Conservation (phyloP, 1,139 yeast genomes). For the Kluyveromyces marxianus region DNA sequence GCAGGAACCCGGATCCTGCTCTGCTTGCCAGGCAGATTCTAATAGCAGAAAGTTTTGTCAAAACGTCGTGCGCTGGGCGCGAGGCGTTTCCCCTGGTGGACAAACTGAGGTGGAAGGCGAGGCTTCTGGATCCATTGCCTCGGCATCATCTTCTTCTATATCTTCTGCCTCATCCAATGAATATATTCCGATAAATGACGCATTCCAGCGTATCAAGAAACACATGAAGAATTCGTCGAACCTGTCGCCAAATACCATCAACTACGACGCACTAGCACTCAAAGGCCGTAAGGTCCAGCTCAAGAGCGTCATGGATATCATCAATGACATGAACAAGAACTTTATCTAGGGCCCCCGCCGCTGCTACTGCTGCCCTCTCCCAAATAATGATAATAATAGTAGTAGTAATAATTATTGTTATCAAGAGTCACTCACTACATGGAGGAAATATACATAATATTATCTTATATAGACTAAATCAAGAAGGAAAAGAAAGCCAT, state of each 20-base stretch:
- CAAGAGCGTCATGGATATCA: slow-evolving; percentile 14
- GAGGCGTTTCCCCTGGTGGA: too few species aligned
- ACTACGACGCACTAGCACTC: slow-evolving; percentile 2
- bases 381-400: too few species aligned
- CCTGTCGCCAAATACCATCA: not conserved
- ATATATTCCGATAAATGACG: slow-evolving; percentile 12
- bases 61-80: slow-evolving; percentile 8
- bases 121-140: too few species aligned
- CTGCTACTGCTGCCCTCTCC: too few species aligned
- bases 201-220: slow-evolving; percentile 13
- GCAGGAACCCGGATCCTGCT: slow-evolving; percentile 83
- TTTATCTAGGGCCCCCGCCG: slow-evolving; percentile 1
- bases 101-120: too few species aligned
- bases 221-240: slow-evolving; percentile 9
- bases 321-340: slow-evolving; percentile 14
- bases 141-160: not conserved
- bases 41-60: slow-evolving; percentile 7
- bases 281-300: slow-evolving; percentile 13
- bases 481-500: slow-evolving; percentile 4
- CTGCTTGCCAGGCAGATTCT: slow-evolving; percentile 43
- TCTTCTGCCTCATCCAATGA: slow-evolving; percentile 2
- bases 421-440: not conserved
- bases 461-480: too few species aligned
- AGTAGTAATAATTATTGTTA: too few species aligned
- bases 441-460: not conserved